phyloP scores from a whole-genome alignment of 2,329 filamentous ascomycete genomes.

The Fusarium torreyae region DNA sequence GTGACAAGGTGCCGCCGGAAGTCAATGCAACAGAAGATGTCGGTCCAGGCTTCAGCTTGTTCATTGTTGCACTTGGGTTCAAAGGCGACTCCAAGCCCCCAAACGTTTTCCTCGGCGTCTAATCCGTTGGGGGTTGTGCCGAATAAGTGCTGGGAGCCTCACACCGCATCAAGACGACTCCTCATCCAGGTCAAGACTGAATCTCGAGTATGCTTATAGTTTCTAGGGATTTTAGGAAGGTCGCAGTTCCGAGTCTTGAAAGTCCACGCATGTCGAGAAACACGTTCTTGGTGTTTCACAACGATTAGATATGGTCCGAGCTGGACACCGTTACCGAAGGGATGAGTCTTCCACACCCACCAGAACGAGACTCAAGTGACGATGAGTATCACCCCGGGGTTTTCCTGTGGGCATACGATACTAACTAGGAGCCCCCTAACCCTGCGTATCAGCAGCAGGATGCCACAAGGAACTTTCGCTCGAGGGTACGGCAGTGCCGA shows the following conservation, averaged over 20 bases:
- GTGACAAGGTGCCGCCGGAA: no score
- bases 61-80: no score
- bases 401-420: neutral
- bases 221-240: neutral
- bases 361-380: no score
- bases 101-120: no score
- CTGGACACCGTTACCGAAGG: neutral
- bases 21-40: no score
- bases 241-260: neutral
- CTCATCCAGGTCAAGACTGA: neutral
- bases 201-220: neutral
- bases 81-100: no score
- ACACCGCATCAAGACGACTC: neutral
- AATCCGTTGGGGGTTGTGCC: no score
- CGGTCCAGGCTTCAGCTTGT: no score
- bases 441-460: rapidly evolving
- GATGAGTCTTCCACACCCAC: neutral
- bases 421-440: neutral
- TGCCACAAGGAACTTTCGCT: neutral
- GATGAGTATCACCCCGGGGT: neutral
- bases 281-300: neutral
- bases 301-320: neutral
- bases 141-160: no score
- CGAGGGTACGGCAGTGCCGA: neutral
- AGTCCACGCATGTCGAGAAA: neutral